phyloP scores from a whole-genome alignment of 257 asterid species.

The Solanum piurae region DNA sequence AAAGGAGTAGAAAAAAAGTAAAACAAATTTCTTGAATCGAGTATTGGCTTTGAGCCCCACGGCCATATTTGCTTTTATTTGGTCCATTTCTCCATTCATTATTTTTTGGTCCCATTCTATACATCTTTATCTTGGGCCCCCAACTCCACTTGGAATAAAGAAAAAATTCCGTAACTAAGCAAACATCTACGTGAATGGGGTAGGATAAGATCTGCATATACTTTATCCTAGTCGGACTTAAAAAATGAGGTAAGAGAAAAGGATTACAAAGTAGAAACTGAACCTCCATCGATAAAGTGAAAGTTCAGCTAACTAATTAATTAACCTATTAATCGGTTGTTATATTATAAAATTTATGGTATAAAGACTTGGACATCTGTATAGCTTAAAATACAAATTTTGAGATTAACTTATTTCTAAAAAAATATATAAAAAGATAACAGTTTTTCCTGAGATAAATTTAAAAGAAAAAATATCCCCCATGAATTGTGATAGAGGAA shows the following conservation, averaged over 20 bases:
- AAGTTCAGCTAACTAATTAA: neutral
- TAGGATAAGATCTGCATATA: neutral
- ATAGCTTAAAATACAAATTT: neutral
- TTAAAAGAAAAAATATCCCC: neutral
- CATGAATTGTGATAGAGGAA: neutral
- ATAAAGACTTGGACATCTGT: neutral
- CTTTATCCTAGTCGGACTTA: too few species aligned
- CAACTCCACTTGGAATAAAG: neutral
- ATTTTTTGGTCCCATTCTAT: neutral
- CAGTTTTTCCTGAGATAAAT: neutral
- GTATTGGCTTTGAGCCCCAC: neutral
- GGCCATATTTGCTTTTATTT: neutral
- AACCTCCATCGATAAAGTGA: neutral
- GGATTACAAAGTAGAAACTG: neutral
- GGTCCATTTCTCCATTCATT: conserved; percentile 4
- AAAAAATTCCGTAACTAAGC: too few species aligned
- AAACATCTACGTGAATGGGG: too few species aligned
- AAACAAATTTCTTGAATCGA: neutral
- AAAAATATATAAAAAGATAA: neutral
- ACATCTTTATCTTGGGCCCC: neutral
- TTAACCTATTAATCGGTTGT: neutral
- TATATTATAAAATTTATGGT: neutral
- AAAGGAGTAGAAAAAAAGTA: neutral
- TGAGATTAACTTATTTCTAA: neutral
- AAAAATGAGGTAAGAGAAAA: neutral